Evolutionary conservation across 768 basidiomycete genomes (phyloP).

Genomic region (Pleurotus tuber-regium): DNA sequence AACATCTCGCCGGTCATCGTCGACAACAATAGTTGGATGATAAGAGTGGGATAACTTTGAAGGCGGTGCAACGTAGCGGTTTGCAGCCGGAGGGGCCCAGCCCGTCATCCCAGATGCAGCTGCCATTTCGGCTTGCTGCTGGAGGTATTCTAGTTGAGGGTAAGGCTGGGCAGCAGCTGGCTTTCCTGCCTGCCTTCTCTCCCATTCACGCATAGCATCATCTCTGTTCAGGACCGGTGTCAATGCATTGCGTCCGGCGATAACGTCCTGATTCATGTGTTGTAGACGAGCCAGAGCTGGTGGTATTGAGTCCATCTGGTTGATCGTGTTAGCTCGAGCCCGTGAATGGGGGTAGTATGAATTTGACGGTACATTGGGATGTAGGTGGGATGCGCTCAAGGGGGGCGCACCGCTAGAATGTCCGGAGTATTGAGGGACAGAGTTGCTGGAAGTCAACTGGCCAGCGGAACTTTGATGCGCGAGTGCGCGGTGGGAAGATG

Average conservation of each 20-base stretch:
- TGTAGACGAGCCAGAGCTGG: slow-evolving; percentile 88
- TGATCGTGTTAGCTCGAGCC: slow-evolving; percentile 88
- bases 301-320: slow-evolving; percentile 88
- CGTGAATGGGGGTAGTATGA: slow-evolving; percentile 71
- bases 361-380: slow-evolving; percentile 57
- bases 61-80: slow-evolving; percentile 61
- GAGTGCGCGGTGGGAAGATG: slow-evolving; percentile 37
- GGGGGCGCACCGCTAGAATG: slow-evolving; percentile 29
- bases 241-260: slow-evolving; percentile 74
- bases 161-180: slow-evolving; percentile 72
- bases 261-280: slow-evolving; percentile 85
- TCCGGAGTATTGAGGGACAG: slow-evolving; percentile 30
- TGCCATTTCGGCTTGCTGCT: slow-evolving; percentile 89
- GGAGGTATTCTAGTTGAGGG: slow-evolving; percentile 86
- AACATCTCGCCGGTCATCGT: slow-evolving; percentile 65
- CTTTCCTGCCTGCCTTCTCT: slow-evolving; percentile 79
- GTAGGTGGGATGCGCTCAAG: slow-evolving; percentile 34
- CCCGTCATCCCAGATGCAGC: slow-evolving; percentile 56
- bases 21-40: slow-evolving; percentile 65
- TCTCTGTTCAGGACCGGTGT: slow-evolving; percentile 95
- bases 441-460: slow-evolving; percentile 33
- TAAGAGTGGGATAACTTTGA: slow-evolving; percentile 66
- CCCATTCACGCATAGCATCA: slow-evolving; percentile 96
- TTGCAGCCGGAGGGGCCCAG: slow-evolving; percentile 41
- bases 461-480: slow-evolving; percentile 52